A percentile compares a stretch with the other conserved stretches of the same genome.
phyloP scores from a whole-genome alignment of 257 asterid genomes.

The Solanum lycopersicoides region DNA sequence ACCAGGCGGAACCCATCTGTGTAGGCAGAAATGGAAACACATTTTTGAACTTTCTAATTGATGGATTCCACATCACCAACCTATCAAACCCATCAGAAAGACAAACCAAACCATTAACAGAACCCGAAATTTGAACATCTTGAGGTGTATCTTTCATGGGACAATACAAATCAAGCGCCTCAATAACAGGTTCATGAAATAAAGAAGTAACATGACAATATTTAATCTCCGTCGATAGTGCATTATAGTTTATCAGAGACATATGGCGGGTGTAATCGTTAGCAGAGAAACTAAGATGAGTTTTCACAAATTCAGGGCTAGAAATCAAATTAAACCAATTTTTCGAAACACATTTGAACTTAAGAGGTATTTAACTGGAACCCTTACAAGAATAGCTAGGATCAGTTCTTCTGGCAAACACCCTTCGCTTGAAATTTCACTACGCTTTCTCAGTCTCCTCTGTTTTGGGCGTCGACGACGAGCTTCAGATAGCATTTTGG shows the following conservation, averaged over 20 bases:
- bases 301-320: not conserved
- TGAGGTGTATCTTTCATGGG: not conserved
- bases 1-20: not conserved
- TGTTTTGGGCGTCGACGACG: not conserved
- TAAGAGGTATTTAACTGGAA: not conserved
- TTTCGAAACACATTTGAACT: not conserved
- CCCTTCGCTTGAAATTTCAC: not conserved
- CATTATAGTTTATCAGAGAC: not conserved
- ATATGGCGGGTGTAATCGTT: not conserved
- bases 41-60: not conserved
- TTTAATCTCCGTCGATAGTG: not conserved
- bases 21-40: not conserved
- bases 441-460: not conserved
- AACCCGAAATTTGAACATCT: not conserved
- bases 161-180: not conserved
- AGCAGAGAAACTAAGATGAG: not conserved
- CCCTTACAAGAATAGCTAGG: not conserved
- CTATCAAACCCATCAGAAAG: not conserved
- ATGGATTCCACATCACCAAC: not conserved
- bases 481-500: not conserved
- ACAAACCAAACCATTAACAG: not conserved
- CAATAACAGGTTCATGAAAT: not conserved
- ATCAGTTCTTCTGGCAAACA: not conserved
- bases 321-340: not conserved
- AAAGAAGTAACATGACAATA: not conserved